A percentile compares a stretch with the other conserved stretches of the same genome.
Evolutionary conservation across 768 basidiomycete genomes (phyloP).

Genomic region (Lactarius vividus): DNA sequence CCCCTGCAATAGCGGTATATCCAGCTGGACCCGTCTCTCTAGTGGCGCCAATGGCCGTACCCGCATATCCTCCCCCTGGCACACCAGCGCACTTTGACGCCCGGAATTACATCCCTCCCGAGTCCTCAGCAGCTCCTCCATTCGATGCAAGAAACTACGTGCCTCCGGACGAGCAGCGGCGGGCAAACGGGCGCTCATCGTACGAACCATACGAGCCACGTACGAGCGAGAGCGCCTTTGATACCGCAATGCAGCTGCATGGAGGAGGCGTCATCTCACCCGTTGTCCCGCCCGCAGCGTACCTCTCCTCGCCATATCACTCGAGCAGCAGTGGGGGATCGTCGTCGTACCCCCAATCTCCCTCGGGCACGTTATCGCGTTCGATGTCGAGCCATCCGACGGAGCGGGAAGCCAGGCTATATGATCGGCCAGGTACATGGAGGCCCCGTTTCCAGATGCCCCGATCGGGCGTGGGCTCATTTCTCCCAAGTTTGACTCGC

Average conservation of each 20-base stretch:
- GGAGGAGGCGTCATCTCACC: conserved; percentile 15
- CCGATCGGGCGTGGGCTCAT: conserved; percentile 27
- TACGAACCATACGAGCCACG: conserved; percentile 28
- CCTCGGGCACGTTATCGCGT: conserved; percentile 12
- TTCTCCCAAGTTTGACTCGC: conserved; percentile 29
- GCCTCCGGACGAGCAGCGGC: conserved; percentile 3
- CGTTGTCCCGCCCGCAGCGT: conserved; percentile 17
- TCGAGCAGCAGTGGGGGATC: conserved; percentile 10
- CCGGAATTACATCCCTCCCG: conserved; percentile 17
- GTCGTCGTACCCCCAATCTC: conserved; percentile 5
- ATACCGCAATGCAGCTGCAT: conserved; percentile 15
- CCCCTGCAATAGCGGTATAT: conserved; percentile 11
- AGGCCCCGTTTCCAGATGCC: conserved; percentile 36
- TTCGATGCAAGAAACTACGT: conserved; percentile 22
- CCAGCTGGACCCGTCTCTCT: background rate
- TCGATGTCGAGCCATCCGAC: background rate
- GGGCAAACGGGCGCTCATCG: background rate
- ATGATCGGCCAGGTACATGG: conserved; percentile 31
- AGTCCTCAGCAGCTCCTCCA: background rate
- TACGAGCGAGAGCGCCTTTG: conserved; percentile 27
- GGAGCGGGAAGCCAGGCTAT: conserved; percentile 16
- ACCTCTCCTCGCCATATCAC: conserved; percentile 14
- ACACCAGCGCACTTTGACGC: conserved; percentile 8
- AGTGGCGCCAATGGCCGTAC: background rate
- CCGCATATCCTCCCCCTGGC: background rate